phyloP scores from a whole-genome alignment of 2,329 filamentous ascomycete species.

The Phialemoniopsis sp. region DNA sequence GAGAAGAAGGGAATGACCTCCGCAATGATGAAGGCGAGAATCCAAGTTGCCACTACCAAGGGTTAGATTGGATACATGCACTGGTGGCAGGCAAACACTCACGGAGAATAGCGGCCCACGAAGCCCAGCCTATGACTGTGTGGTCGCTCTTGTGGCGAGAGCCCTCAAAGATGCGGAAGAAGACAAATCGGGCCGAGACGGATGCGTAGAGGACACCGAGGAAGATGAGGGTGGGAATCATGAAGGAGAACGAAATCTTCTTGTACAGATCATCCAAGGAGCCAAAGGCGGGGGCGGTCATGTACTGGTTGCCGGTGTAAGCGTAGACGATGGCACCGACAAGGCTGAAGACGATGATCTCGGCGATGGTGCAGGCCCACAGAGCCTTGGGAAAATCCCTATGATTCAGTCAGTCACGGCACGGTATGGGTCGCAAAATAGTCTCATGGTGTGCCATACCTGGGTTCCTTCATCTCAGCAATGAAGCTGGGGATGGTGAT shows the following conservation, averaged over 20 bases:
- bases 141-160: conserved; percentile 77
- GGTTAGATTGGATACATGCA: conserved; percentile 4
- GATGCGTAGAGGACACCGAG: conserved; percentile 87
- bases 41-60: conserved; percentile 60
- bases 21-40: conserved; percentile 87
- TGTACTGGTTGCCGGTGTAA: conserved; percentile 88
- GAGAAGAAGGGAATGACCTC: conserved; percentile 93
- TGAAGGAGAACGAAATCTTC: conserved; percentile 89
- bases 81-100: conserved; percentile 20
- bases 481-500: conserved; percentile 94
- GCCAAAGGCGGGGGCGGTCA: conserved; percentile 82
- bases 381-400: conserved; percentile 90
- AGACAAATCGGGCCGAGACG: conserved; percentile 84
- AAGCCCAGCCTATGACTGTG: conserved; percentile 74
- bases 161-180: conserved; percentile 81
- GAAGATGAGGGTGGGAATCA: conserved; percentile 93
- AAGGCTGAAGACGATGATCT: conserved; percentile 80
- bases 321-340: conserved; percentile 79
- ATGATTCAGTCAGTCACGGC: conserved; percentile 30
- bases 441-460: conserved; percentile 20
- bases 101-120: conserved; percentile 71
- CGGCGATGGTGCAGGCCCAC: conserved; percentile 84
- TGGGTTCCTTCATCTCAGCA: conserved; percentile 77
- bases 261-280: conserved; percentile 76
- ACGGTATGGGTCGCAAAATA: neutral